phyloP scores from a whole-genome alignment of 179 eudicot species.

The Silene coronaria region DNA sequence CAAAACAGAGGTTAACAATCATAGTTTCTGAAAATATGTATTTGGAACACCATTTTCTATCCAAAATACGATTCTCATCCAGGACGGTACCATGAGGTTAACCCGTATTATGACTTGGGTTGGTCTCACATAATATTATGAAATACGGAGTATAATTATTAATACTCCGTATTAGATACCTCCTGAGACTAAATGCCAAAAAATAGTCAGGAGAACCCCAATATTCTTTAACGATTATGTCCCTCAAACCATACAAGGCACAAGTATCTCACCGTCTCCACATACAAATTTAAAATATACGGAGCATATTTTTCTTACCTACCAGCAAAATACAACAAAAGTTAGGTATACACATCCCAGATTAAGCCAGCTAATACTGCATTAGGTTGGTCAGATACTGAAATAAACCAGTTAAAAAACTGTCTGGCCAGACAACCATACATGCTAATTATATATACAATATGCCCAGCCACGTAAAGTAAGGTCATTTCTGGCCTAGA shows the following conservation, averaged over 20 bases:
- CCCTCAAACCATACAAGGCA: not conserved
- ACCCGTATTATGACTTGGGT: not conserved
- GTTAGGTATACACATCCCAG: constrained; percentile 10
- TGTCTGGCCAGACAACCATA: constrained; percentile 7
- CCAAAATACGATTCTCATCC: no score
- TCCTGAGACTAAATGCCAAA: no score
- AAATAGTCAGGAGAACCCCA: no score
- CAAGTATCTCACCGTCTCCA: not conserved
- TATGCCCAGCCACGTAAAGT: constrained; percentile 11
- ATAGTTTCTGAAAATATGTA: no score
- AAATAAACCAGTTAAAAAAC: not conserved
- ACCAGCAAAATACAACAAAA: not conserved
- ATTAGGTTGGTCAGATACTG: not conserved
- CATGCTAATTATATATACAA: constrained; percentile 11
- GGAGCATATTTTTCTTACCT: not conserved
- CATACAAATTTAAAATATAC: not conserved
- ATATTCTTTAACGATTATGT: not conserved
- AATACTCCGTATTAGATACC: no score
- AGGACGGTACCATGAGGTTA: no score
- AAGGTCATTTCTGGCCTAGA: constrained; percentile 1
- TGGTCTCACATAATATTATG: not conserved
- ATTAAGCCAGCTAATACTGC: constrained; percentile 14
- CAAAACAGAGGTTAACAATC: no score
- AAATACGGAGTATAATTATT: no score
- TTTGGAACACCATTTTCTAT: no score